Conservation (phyloP, 2,329 filamentous ascomycete genomes). For the Penicillium freii region DNA sequence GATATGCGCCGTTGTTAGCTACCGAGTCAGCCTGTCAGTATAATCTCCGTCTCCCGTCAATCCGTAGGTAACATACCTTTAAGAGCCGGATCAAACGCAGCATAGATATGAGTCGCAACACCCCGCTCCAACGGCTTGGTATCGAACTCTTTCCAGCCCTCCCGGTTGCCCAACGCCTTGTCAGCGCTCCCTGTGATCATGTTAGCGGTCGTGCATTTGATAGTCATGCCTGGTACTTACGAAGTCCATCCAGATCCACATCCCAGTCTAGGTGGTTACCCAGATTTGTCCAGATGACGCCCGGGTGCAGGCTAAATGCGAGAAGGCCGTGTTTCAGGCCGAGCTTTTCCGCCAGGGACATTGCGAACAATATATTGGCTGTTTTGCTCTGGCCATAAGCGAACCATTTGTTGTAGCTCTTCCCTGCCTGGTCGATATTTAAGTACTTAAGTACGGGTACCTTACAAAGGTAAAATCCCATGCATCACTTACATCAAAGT, state of each 20-base stretch:
- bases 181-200: constrained; percentile 1
- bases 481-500: constrained; percentile 39
- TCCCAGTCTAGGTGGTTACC: constrained; percentile 20
- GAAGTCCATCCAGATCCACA: constrained; percentile 13
- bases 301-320: constrained; percentile 30
- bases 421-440: constrained; percentile 18
- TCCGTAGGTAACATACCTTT: constrained; percentile 14
- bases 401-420: constrained; percentile 33
- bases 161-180: constrained; percentile 16
- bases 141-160: constrained; percentile 20
- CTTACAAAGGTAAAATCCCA: not conserved
- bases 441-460: not conserved
- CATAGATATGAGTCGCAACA: constrained; percentile 34
- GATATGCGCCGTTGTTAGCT: constrained; percentile 40
- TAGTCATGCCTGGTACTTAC: constrained; percentile 4
- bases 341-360: constrained; percentile 35
- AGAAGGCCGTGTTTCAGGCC: constrained; percentile 21
- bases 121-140: constrained; percentile 29
- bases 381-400: constrained; percentile 50
- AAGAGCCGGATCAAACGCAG: constrained; percentile 31
- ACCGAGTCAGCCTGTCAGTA: not conserved
- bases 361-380: constrained; percentile 47
- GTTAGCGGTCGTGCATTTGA: not conserved
- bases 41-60: not conserved
- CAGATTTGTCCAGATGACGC: constrained; percentile 26